phyloP scores from a whole-genome alignment of 257 asterid species.

The Dorcoceras hygrometricum region DNA sequence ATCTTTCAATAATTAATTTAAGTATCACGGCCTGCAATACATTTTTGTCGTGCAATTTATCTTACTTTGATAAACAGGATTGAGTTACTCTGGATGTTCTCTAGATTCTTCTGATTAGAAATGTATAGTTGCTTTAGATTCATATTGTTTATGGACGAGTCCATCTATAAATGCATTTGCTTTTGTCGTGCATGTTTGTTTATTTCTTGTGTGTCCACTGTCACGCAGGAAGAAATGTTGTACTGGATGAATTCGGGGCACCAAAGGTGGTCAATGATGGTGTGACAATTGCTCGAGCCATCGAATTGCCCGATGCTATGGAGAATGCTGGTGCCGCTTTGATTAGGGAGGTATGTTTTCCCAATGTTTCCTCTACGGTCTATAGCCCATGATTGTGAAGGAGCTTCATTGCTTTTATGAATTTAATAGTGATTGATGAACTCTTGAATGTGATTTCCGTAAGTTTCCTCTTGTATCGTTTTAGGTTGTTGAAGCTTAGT shows the following conservation, averaged over 20 bases:
- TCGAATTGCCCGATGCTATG: conserved; percentile 87
- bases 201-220: neutral
- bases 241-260: conserved; percentile 84
- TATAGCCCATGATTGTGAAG: neutral
- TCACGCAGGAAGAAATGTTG: conserved; percentile 80
- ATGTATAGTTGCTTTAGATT: neutral
- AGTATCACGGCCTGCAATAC: neutral
- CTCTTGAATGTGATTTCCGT: neutral
- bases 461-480: neutral
- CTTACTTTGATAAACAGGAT: neutral
- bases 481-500: conserved; percentile 7
- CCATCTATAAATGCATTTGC: neutral
- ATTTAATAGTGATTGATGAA: neutral
- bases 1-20: too few relatives aligned
- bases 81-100: neutral
- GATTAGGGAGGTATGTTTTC: conserved; percentile 78
- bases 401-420: neutral
- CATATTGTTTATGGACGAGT: neutral
- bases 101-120: conserved; percentile 1
- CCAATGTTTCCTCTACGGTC: neutral
- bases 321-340: conserved; percentile 97
- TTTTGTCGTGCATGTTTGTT: neutral
- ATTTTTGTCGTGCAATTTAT: neutral
- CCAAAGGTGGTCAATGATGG: conserved; percentile 94
- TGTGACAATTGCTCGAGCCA: conserved; percentile 89